Evolutionary conservation across 768 basidiomycete genomes (phyloP).

Genomic region (Hygrophorus pudorinus): DNA sequence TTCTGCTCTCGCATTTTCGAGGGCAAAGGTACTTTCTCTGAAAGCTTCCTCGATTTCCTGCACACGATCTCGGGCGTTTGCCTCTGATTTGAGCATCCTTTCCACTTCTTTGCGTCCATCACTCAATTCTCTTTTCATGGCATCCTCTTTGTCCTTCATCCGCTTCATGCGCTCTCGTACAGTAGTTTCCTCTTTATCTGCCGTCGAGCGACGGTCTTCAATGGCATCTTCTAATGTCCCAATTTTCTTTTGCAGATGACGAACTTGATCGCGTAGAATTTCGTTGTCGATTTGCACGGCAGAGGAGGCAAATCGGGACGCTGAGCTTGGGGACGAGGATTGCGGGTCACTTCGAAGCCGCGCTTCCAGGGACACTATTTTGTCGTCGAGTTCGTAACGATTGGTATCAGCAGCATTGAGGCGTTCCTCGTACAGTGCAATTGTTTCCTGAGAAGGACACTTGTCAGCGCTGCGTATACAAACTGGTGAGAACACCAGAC

Average conservation of each 20-base stretch:
- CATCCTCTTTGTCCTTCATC: constrained; percentile 65
- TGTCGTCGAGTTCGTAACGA: constrained; percentile 71
- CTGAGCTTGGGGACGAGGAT: constrained; percentile 13
- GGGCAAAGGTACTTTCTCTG: constrained; percentile 73
- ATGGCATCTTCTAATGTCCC: constrained; percentile 72
- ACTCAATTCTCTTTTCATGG: constrained; percentile 58
- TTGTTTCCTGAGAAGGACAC: constrained; percentile 60
- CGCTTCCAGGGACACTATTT: constrained; percentile 48
- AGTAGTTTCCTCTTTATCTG: constrained; percentile 65
- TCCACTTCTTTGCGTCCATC: constrained; percentile 61
- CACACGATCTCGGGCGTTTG: constrained; percentile 48
- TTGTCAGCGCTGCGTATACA: constrained; percentile 5
- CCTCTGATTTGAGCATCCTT: constrained; percentile 51
- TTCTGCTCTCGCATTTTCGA: constrained; percentile 87
- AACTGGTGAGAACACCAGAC: constrained; percentile 27
- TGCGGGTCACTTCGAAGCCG: constrained; percentile 14
- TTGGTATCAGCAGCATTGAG: constrained; percentile 59
- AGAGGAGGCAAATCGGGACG: constrained; percentile 37
- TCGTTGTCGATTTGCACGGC: constrained; percentile 95
- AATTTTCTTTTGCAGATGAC: constrained; percentile 75
- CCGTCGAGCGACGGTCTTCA: constrained; percentile 59
- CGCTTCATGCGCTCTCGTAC: constrained; percentile 55
- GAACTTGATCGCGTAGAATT: constrained; percentile 80
- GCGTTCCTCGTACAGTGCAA: constrained; percentile 88
- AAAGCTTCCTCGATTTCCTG: constrained; percentile 88